Percentiles rank a stretch among this genome's conserved stretches.
phyloP scores from a whole-genome alignment of 208 protist species.

The Acanthamoeba divionensis region DNA sequence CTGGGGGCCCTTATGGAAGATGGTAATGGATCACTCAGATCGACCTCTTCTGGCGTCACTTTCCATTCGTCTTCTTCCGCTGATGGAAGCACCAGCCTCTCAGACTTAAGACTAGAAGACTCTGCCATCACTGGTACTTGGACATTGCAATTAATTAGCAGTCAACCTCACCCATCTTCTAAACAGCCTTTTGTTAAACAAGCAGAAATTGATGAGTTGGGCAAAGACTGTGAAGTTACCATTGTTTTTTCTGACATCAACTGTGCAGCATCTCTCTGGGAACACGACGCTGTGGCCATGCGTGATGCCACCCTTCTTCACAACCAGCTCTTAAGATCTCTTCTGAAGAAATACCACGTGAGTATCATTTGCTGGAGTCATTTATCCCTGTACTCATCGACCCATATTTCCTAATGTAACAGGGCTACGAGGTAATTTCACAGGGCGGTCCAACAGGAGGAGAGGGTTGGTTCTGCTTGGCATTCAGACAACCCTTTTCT shows the following conservation, averaged over 20 bases:
- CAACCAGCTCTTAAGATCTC: background rate
- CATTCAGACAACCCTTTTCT: background rate
- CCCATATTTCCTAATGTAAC: background rate
- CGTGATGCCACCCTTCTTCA: constrained; percentile 19
- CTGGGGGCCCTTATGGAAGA: background rate
- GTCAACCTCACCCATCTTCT: too few relatives aligned
- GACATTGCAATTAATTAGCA: too few relatives aligned
- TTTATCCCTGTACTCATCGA: too few relatives aligned
- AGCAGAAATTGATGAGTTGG: too few relatives aligned
- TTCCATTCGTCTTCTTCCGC: background rate
- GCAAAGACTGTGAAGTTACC: background rate
- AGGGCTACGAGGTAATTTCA: constrained; percentile 26
- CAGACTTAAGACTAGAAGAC: too few relatives aligned
- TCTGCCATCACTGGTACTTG: too few relatives aligned
- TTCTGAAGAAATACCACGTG: background rate
- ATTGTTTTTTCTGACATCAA: constrained; percentile 15
- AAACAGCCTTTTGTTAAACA: too few relatives aligned
- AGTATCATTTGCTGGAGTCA: background rate
- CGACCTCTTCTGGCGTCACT: background rate
- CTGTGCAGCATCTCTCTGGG: background rate
- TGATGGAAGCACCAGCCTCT: too few relatives aligned
- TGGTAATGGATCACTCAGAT: background rate
- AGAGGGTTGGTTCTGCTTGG: constrained; percentile 48
- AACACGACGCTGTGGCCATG: background rate
- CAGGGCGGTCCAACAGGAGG: background rate